These are phyloP conservation scores for Ophiostoma tasmaniense DNA, from an alignment of 2,329 filamentous ascomycete genomes.

Conservation along the genomic window DNA sequence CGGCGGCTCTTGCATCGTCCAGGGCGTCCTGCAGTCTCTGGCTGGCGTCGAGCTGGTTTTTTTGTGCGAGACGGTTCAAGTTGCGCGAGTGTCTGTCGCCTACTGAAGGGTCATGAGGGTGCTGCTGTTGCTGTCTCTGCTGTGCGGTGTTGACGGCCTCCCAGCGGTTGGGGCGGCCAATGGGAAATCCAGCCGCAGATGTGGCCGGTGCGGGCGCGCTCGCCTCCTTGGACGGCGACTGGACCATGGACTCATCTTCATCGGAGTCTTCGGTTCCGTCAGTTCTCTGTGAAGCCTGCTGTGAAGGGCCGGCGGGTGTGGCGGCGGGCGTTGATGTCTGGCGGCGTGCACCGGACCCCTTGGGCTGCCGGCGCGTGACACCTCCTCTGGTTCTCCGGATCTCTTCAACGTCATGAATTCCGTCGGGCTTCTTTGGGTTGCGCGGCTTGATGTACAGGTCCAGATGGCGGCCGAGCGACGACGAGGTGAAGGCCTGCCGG, in stretches of 20 bases:
- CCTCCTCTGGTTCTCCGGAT: slow-evolving; percentile 74
- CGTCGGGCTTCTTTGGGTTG: slow-evolving; percentile 81
- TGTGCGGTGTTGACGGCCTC: slow-evolving; percentile 30
- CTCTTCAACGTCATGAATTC: slow-evolving; percentile 81
- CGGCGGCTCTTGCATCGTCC: slow-evolving; percentile 74
- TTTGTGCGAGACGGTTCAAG: slow-evolving; percentile 45
- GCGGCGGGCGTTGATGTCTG: slow-evolving; percentile 52
- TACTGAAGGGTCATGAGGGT: not conserved
- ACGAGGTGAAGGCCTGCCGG: slow-evolving; percentile 82
- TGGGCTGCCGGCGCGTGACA: slow-evolving; percentile 79
- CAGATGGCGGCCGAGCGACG: slow-evolving; percentile 83
- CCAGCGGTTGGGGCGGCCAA: slow-evolving; percentile 24
- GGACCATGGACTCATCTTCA: slow-evolving; percentile 26
- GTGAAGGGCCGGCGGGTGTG: slow-evolving; percentile 37
- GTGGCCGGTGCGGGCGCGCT: not conserved
- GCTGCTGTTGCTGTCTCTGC: slow-evolving; percentile 22
- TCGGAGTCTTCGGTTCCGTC: slow-evolving; percentile 33
- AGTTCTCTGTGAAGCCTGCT: slow-evolving; percentile 24
- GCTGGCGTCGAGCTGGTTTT: slow-evolving; percentile 54
- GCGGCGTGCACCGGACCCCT: slow-evolving; percentile 52
- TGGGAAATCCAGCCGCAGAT: not conserved
- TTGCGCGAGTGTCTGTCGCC: slow-evolving; percentile 27
- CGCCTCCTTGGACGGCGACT: not conserved
- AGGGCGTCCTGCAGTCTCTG: slow-evolving; percentile 58
- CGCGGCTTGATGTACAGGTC: slow-evolving; percentile 91